phyloP scores from a whole-genome alignment of 2,329 filamentous ascomycete genomes.

The Gnomoniopsis smithogilvyi region DNA sequence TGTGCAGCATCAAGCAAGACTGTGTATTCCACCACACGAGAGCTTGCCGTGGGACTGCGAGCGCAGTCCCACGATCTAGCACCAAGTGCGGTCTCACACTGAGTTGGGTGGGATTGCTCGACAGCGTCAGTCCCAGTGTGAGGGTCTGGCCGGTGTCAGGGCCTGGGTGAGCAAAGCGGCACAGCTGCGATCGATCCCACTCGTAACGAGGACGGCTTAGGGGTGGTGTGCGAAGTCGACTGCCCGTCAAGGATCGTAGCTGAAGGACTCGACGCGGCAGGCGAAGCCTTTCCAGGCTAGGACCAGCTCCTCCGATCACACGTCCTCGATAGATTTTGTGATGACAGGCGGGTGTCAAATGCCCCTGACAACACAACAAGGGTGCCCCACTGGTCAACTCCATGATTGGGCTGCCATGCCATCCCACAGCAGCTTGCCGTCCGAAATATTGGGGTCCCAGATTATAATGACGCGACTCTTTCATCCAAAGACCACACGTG shows the following conservation, averaged over 20 bases:
- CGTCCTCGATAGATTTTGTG: slow-evolving; percentile 5
- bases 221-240: slow-evolving; percentile 10
- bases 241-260: slow-evolving; percentile 6
- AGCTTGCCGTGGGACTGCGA: not conserved
- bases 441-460: slow-evolving; percentile 8
- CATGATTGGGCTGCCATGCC: slow-evolving; percentile 13
- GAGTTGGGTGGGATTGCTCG: slow-evolving; percentile 18
- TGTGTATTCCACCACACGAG: slow-evolving; percentile 25
- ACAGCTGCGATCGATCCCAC: slow-evolving; percentile 6
- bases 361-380: slow-evolving; percentile 8
- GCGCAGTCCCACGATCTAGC: not conserved
- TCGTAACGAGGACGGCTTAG: slow-evolving; percentile 3
- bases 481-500: not conserved
- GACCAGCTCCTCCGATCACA: not conserved
- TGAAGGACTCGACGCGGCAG: not conserved
- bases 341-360: slow-evolving; percentile 3
- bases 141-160: not conserved
- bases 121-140: not conserved
- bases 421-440: slow-evolving; percentile 15
- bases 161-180: slow-evolving; percentile 3
- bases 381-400: not conserved
- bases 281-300: not conserved
- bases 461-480: slow-evolving; percentile 2
- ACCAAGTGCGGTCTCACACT: slow-evolving; percentile 26
- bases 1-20: slow-evolving; percentile 13